Evolutionary conservation across 805 yeast genomes (phyloP).

Genomic region (Candida easanensis): DNA sequence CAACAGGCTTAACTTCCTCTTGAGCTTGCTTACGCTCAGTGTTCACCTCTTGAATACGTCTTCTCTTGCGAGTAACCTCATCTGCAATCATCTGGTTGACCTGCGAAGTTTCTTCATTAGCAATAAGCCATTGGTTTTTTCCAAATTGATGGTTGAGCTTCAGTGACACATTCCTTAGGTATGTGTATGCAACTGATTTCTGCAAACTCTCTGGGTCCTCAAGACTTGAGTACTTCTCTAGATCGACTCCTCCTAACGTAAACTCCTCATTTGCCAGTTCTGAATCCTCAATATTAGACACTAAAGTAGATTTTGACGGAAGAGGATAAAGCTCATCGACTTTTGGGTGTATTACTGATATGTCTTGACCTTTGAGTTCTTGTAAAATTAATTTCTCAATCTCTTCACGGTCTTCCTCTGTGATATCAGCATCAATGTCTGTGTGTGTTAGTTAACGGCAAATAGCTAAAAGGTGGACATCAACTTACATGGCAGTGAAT

Average conservation of each 20-base stretch:
- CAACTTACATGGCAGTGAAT: slow-evolving; percentile 41
- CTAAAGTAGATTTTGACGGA: slow-evolving; percentile 5
- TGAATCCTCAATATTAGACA: slow-evolving; percentile 12
- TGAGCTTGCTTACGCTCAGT: slow-evolving; percentile 42
- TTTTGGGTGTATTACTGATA: slow-evolving; percentile 14
- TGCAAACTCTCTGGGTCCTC: slow-evolving; percentile 25
- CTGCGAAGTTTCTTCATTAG: slow-evolving; percentile 33
- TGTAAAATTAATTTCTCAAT: slow-evolving; percentile 34
- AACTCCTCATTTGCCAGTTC: slow-evolving; percentile 20
- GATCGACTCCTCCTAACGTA: slow-evolving; percentile 34
- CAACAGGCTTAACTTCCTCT: slow-evolving; percentile 39
- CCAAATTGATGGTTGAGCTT: slow-evolving; percentile 33
- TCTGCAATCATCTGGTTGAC: slow-evolving; percentile 28
- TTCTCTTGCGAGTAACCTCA: slow-evolving; percentile 37
- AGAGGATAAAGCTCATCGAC: slow-evolving; percentile 24
- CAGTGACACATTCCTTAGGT: slow-evolving; percentile 36
- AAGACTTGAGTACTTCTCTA: slow-evolving; percentile 30
- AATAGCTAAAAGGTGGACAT: no score
- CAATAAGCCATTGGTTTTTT: slow-evolving; percentile 36
- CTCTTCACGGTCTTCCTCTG: slow-evolving; percentile 34
- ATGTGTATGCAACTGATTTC: slow-evolving; percentile 28
- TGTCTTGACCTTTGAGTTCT: slow-evolving; percentile 10
- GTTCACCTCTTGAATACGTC: slow-evolving; percentile 41
- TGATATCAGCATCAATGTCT: slow-evolving; percentile 36
- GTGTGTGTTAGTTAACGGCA: slow-evolving; percentile 12